Evolutionary conservation across 305 asterid genomes (phyloP), one percentile per base, ranked within the genome.

Genomic region (Solanum hybrid): DNA sequence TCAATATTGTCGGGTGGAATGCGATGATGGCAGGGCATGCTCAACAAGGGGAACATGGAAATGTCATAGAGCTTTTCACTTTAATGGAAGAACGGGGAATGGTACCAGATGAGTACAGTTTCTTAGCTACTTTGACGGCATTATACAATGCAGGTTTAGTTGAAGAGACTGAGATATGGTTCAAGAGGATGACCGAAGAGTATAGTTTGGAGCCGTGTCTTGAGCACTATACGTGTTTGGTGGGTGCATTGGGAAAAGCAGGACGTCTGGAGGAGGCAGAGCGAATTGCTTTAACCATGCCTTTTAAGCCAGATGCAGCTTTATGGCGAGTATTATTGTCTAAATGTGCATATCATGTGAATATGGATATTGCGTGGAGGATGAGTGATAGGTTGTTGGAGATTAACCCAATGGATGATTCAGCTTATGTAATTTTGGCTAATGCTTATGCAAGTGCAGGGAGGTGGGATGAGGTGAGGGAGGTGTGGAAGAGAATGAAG

Each of bases 11-110:
- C 0, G 95, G 93, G 80, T 97, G 96, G 96, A 97, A 96, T 56
- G 93, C 97, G 1, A 90, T 97, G 92, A 95, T 97, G 98, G 93
- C 96, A 3, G 98, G 91, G 7, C 94, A 97, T 90, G 98, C 99
- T 32, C 96, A 95, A 31, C 94, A 94, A 27, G 98, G 99, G 46
- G 93, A 92, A 85, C 82, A 90, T 4, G 91, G 89, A 60, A n/a
- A 20, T 1, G 97, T 90, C 26, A 20, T 94, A 14, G 91, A 92
- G 78, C 92, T 96, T 85, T 95, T 95, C 73, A 20, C 40, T 37
- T 88, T 64, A 72, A 94, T 97, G 98, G 95, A 91, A 91, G 82
- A 87, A 7, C 93, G 86, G 34, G 97, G 95, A 22, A 35, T 94
- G 29, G 87, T 90, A 38, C 93, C 97, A 0, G 98, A 97, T 38